Conservation (phyloP, 352 stramenopile genomes). For the Phytophthora fragariae region DNA sequence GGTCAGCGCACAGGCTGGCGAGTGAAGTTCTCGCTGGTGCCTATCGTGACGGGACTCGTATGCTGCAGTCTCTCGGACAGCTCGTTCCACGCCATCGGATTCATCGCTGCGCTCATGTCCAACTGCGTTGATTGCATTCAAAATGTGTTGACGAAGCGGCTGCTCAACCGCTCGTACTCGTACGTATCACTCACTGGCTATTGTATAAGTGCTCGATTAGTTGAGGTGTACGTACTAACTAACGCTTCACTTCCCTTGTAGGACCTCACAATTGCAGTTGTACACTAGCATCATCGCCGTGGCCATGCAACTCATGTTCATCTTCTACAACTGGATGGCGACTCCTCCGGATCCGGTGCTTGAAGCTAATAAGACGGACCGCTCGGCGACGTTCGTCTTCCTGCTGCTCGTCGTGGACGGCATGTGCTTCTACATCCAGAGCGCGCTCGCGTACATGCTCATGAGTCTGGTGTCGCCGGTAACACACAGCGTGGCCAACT, state of each 20-base stretch:
- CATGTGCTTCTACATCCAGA: constrained; percentile 92
- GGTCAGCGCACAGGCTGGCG: constrained; percentile 82
- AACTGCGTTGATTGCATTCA: constrained; percentile 94
- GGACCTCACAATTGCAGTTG: constrained; percentile 88
- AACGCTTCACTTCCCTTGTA: constrained; percentile 21
- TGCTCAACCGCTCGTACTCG: constrained; percentile 86
- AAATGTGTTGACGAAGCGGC: constrained; percentile 92
- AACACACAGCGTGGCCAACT: constrained; percentile 92
- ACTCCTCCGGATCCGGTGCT: constrained; percentile 38
- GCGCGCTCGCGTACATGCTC: constrained; percentile 90
- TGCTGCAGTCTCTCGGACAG: constrained; percentile 90
- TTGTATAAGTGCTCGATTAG: not conserved
- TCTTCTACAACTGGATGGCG: constrained; percentile 72
- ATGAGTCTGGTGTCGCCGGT: constrained; percentile 93
- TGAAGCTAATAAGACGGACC: constrained; percentile 36
- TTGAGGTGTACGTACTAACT: constrained; percentile 6
- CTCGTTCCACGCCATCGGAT: constrained; percentile 90
- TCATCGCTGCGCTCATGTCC: constrained; percentile 86
- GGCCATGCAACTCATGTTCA: constrained; percentile 84
- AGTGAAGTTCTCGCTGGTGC: constrained; percentile 88
- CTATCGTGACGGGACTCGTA: constrained; percentile 86
- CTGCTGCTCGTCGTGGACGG: constrained; percentile 71
- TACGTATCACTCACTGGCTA: constrained; percentile 34
- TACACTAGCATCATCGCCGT: constrained; percentile 91
- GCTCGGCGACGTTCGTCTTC: constrained; percentile 56